Evolutionary conservation across 73 alveolate species (phyloP).

Genomic region (Paramecium caudatum): DNA sequence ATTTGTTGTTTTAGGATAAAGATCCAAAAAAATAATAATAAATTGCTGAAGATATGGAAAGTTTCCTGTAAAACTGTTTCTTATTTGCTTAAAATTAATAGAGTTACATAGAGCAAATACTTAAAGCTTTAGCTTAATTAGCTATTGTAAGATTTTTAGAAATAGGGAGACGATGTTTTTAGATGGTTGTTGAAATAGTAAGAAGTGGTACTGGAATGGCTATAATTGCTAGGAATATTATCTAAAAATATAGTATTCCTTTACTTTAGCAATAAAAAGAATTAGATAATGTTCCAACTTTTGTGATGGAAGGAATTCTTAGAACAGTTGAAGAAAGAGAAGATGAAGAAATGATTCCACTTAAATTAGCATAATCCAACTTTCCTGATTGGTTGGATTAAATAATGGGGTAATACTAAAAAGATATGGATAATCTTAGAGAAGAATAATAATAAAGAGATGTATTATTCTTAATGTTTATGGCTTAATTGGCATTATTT

Average conservation of each 20-base stretch:
- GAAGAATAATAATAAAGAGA: constrained; percentile 63
- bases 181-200: constrained; percentile 50
- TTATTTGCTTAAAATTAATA: constrained; percentile 51
- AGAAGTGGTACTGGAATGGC: constrained; percentile 60
- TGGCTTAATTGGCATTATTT: constrained; percentile 2
- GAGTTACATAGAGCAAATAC: constrained; percentile 12
- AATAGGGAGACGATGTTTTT: constrained; percentile 50
- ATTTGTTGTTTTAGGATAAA: neutral
- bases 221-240: constrained; percentile 9
- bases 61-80: constrained; percentile 5
- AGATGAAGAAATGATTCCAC: constrained; percentile 19
- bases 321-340: constrained; percentile 62
- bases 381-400: constrained; percentile 57
- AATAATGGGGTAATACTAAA: neutral
- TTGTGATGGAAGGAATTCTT: constrained; percentile 63
- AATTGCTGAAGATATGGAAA: constrained; percentile 9
- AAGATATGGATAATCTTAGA: constrained; percentile 16
- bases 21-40: neutral
- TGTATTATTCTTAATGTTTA: constrained; percentile 6
- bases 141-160: constrained; percentile 31
- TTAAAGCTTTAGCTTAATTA: constrained; percentile 57
- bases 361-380: neutral
- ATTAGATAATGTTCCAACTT: constrained; percentile 37
- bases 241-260: constrained; percentile 48
- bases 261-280: constrained; percentile 6